phyloP scores from a whole-genome alignment of 768 basidiomycete genomes.

The Suillus spraguei region DNA sequence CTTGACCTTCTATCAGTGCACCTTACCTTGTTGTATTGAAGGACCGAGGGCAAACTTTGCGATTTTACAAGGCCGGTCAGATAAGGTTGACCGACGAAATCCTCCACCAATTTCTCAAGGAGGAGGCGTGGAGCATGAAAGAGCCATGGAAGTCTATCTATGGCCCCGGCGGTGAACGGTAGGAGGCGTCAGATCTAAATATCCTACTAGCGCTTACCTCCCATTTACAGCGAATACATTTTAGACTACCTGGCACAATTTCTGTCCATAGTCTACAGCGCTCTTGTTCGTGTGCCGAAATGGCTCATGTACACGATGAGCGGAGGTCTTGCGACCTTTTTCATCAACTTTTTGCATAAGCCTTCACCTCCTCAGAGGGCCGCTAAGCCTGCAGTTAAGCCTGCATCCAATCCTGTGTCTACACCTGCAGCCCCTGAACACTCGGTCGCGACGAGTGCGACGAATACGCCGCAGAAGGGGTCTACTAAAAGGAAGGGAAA shows the following conservation, averaged over 20 bases:
- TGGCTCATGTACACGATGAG: constrained; percentile 71
- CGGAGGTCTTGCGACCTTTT: constrained; percentile 64
- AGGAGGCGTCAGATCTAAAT: constrained; percentile 18
- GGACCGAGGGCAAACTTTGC: constrained; percentile 75
- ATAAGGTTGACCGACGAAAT: constrained; percentile 61
- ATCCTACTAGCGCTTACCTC: constrained; percentile 14
- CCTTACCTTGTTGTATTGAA: constrained; percentile 73
- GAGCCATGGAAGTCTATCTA: constrained; percentile 70
- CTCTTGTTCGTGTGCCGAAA: constrained; percentile 58
- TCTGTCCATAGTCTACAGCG: constrained; percentile 54
- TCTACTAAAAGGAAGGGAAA: constrained; percentile 33
- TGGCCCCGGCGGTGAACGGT: constrained; percentile 80
- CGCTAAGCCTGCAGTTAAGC: constrained; percentile 7
- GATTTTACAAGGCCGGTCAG: constrained; percentile 72
- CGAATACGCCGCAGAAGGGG: constrained; percentile 20
- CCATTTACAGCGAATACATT: constrained; percentile 58
- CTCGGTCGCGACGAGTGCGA: constrained; percentile 17
- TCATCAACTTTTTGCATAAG: constrained; percentile 67
- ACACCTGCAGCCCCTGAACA: constrained; percentile 10
- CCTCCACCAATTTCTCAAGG: constrained; percentile 66
- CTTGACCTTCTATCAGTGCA: constrained; percentile 49
- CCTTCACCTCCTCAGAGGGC: constrained; percentile 17
- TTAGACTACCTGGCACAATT: constrained; percentile 58
- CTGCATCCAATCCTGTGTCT: not conserved
- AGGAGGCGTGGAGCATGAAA: constrained; percentile 63